phyloP scores from a whole-genome alignment of 345 rosid genomes.

The Physaria fendleri region DNA sequence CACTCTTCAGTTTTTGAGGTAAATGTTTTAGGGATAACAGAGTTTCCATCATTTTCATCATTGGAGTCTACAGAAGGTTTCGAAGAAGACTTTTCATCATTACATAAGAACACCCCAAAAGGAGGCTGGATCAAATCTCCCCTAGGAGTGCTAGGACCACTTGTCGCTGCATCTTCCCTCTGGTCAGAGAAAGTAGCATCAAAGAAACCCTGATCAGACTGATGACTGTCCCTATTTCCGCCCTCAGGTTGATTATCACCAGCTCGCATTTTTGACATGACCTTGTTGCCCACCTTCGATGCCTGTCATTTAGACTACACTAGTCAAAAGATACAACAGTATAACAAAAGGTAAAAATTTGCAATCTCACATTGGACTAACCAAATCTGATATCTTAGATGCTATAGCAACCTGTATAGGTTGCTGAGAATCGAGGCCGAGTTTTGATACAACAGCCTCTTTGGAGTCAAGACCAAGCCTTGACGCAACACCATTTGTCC shows the following conservation, averaged over 20 bases:
- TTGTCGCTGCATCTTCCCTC: conserved; percentile 68
- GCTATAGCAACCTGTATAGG: conserved; percentile 81
- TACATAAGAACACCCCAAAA: conserved; percentile 50
- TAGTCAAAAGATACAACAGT: conserved; percentile 26
- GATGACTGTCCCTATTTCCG: conserved; percentile 68
- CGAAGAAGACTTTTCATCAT: conserved; percentile 42
- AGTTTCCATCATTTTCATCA: conserved; percentile 63
- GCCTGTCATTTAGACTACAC: conserved; percentile 48
- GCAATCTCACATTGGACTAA: conserved; percentile 28
- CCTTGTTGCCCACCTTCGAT: conserved; percentile 69
- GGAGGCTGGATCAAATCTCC: conserved; percentile 52
- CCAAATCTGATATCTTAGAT: conserved; percentile 84
- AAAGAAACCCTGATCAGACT: conserved; percentile 60
- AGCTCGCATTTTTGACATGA: conserved; percentile 60
- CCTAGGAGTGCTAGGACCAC: conserved; percentile 70
- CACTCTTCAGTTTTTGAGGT: conserved; percentile 78
- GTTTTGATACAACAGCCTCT: conserved; percentile 33
- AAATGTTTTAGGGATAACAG: conserved; percentile 53
- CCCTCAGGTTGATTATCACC: conserved; percentile 63
- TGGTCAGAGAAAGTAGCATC: conserved; percentile 51
- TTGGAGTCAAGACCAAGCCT: conserved; percentile 74
- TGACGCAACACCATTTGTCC: conserved; percentile 19
- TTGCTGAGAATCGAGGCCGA: conserved; percentile 89
- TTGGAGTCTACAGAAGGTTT: conserved; percentile 46
- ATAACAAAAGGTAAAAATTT: neutral